Conservation (phyloP, 2,329 filamentous ascomycete genomes). For the Pezicula carpinea region DNA sequence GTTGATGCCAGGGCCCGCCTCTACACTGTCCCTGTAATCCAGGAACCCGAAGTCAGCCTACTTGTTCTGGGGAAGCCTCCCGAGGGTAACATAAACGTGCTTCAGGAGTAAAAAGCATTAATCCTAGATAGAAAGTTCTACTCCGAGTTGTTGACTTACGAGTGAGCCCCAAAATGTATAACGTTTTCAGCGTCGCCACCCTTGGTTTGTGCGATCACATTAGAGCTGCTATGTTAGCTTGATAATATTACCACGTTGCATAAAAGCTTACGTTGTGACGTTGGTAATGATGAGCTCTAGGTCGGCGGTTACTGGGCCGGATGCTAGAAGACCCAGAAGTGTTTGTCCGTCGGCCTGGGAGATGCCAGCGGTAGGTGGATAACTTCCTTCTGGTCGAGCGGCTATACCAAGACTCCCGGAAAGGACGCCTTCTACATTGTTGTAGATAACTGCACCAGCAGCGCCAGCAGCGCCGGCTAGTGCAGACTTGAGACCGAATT, state of each 20-base stretch:
- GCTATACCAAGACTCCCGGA: constrained; percentile 59
- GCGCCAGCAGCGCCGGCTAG: constrained; percentile 65
- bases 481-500: constrained; percentile 65
- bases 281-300: constrained; percentile 4
- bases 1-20: constrained; percentile 46
- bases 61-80: too few species aligned
- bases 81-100: too few species aligned
- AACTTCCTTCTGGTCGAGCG: constrained; percentile 26
- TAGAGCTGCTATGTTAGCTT: constrained; percentile 24
- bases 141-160: too few species aligned
- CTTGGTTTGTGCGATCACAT: constrained; percentile 57
- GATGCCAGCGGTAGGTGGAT: constrained; percentile 43
- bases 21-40: constrained; percentile 58
- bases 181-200: constrained; percentile 56
- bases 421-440: constrained; percentile 54
- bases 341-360: constrained; percentile 32
- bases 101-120: too few species aligned
- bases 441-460: constrained; percentile 66
- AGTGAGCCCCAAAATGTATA: constrained; percentile 60
- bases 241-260: background rate
- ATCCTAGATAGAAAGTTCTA: too few species aligned
- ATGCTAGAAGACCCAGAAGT: constrained; percentile 7
- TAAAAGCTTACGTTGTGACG: background rate
- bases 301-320: constrained; percentile 8
- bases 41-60: too few species aligned